Percentiles rank a stretch among this genome's conserved stretches.
Conservation (phyloP, 306 rosid species). For the Lathyrus oleraceus region DNA sequence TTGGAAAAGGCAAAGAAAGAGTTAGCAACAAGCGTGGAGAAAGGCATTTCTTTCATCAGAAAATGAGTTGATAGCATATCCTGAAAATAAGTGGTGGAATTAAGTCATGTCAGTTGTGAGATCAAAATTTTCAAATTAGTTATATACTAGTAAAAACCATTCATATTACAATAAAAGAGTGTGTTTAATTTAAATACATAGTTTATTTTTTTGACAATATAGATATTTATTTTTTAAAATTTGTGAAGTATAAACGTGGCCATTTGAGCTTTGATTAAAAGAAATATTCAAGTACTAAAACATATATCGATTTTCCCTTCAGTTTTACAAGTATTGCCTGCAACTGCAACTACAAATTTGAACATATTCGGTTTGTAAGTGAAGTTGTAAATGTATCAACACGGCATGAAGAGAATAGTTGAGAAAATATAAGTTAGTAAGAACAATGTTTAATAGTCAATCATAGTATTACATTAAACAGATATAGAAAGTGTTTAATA, state of each 20-base stretch:
- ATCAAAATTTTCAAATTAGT: constrained; percentile 21
- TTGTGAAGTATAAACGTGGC: neutral
- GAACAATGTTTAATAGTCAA: too few species aligned
- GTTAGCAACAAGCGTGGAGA: constrained; percentile 64
- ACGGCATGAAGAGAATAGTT: too few species aligned
- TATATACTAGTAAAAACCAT: neutral
- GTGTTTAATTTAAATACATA: neutral
- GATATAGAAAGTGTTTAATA: too few species aligned
- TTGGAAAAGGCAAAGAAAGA: constrained; percentile 89
- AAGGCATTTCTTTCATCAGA: constrained; percentile 71
- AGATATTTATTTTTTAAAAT: neutral
- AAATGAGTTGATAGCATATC: constrained; percentile 40
- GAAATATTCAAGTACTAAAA: neutral
- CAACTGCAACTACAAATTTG: neutral
- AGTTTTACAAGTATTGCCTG: neutral
- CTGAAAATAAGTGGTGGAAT: constrained; percentile 38
- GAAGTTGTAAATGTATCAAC: neutral
- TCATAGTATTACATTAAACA: too few species aligned
- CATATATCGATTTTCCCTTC: neutral
- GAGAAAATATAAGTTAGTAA: too few species aligned
- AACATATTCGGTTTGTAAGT: neutral
- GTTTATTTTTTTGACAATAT: neutral
- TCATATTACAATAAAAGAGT: neutral
- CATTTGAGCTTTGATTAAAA: neutral
- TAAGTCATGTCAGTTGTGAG: constrained; percentile 15